Evolutionary conservation across 148 eudicot species (phyloP), one percentile per base, ranked within the genome.

Genomic region (Cornus kousa): DNA sequence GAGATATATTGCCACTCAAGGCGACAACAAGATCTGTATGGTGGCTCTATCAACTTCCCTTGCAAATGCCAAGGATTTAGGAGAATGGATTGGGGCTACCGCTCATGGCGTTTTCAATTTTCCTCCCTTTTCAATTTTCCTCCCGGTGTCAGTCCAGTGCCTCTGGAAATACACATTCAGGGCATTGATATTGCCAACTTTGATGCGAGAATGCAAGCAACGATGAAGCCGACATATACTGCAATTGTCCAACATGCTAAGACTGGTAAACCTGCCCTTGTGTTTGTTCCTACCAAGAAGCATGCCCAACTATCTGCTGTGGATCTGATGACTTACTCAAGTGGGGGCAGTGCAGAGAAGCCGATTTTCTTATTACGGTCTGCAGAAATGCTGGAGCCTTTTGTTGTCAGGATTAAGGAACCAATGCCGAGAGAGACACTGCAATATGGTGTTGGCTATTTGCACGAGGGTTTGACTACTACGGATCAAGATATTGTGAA

Each of bases 181-280:
- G 87, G 87, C 60, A 81, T 87, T n/a, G 90, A 87, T 79, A 85
- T 87, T 59, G 84, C 87, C 57, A 87, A 87, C 68, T 87, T 85
- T 82, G 87, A 85, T 82, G 87, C 90, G 39, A 85, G 90, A 75
- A 87, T 87, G 90, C 87, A 85, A 76, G 90, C 90, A 75, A 87
- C 83, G 90, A 85, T 81, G 20, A 87, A 85, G 79, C 87, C 90
- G 3, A 87, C 90, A 40, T 87, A 82, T 86, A 85, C 87, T n/a
- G 86, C 90, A 74, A 85, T 87, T 37, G 82, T 79, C 33, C 86
- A 85, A 71, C 90, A 87, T 73, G 81, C 86, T 11, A 83, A 74
- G 73, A 79, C 78, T 23, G 80, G 80, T 79, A 85, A 87, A 71
- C 89, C 89, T 23, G 89, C 87, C 35, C 80, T 87, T 69, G 87